Conservation (phyloP, 1,139 yeast genomes). For the Protomyces lactucae-debilis region DNA sequence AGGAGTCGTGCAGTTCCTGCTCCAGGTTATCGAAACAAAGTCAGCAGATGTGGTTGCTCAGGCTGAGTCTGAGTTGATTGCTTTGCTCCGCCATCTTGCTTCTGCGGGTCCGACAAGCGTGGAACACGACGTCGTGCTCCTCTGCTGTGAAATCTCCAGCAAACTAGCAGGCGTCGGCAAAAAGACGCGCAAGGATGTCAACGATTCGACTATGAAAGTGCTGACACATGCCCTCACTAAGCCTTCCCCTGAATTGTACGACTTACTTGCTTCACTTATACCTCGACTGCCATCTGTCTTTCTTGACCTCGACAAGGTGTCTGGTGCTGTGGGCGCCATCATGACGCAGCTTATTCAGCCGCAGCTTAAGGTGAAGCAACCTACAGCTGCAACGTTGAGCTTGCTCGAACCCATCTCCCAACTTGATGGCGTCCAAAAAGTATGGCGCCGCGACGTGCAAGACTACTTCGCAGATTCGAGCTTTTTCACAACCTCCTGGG, state of each 20-base stretch:
- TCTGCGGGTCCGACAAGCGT: not conserved
- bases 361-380: not conserved
- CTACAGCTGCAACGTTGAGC: not conserved
- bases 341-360: conserved; percentile 8
- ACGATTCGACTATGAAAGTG: not conserved
- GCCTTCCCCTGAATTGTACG: not conserved
- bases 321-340: not conserved
- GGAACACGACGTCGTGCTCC: not conserved
- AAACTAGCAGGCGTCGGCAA: not conserved
- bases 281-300: not conserved
- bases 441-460: conserved; percentile 9
- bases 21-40: not conserved
- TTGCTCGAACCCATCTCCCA: not conserved
- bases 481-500: not conserved
- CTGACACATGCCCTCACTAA: not conserved
- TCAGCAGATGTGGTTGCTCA: not conserved
- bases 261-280: not conserved
- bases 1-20: not conserved
- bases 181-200: not conserved
- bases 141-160: not conserved
- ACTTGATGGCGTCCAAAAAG: not conserved
- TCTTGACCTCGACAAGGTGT: not conserved
- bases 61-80: not conserved
- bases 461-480: not conserved
- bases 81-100: not conserved